Conservation (phyloP, 768 basidiomycete genomes). For the Cytidiella melzeri region DNA sequence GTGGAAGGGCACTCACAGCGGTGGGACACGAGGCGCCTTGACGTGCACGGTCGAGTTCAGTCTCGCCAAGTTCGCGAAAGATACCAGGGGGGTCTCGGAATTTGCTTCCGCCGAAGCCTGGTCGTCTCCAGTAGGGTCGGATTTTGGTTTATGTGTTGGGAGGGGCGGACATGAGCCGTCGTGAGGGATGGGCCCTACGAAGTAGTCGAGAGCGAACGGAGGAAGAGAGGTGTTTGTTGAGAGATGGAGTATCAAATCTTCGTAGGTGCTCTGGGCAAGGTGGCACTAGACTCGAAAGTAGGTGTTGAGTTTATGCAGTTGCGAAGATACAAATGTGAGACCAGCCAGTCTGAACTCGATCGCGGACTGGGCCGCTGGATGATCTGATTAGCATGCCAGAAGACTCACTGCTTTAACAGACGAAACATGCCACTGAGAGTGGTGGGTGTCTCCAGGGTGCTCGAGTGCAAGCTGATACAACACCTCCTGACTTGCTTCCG, state of each 20-base stretch:
- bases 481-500: no score
- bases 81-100: slow-evolving; percentile 9
- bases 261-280: slow-evolving; percentile 45
- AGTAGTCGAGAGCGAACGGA: slow-evolving; percentile 62
- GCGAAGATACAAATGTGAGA: neutral
- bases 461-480: slow-evolving; percentile 71
- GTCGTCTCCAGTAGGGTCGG: neutral
- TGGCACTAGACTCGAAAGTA: slow-evolving; percentile 48
- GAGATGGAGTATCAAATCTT: slow-evolving; percentile 54
- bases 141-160: neutral
- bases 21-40: slow-evolving; percentile 41
- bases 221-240: slow-evolving; percentile 34
- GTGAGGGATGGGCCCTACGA: slow-evolving; percentile 59
- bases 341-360: slow-evolving; percentile 2
- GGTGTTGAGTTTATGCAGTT: neutral
- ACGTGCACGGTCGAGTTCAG: slow-evolving; percentile 52
- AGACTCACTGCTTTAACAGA: slow-evolving; percentile 58
- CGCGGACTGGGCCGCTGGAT: slow-evolving; percentile 3
- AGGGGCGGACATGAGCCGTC: slow-evolving; percentile 55
- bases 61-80: slow-evolving; percentile 18
- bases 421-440: slow-evolving; percentile 47
- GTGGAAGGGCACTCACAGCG: slow-evolving; percentile 39
- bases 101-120: slow-evolving; percentile 5
- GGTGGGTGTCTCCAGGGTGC: slow-evolving; percentile 36
- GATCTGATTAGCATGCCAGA: slow-evolving; percentile 9